These are phyloP conservation scores for Talaromyces islandicus DNA, from an alignment of 2,329 filamentous ascomycete species.

Conservation along the genomic window DNA sequence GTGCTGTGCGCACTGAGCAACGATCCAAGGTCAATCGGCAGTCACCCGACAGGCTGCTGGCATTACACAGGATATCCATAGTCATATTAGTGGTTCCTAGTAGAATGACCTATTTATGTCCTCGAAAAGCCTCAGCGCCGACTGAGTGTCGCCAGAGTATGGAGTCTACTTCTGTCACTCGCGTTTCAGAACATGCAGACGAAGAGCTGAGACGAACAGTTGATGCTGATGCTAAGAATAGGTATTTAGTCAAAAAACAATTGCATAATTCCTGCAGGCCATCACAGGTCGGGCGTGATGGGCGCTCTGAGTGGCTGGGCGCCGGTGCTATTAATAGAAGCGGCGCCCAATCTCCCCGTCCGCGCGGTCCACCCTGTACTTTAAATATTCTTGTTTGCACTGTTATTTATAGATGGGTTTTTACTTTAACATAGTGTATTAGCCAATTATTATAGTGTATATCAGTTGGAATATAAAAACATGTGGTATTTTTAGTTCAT, in stretches of 20 bases:
- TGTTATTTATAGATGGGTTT: background rate
- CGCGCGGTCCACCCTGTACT: background rate
- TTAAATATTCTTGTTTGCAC: background rate
- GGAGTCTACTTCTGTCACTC: too few species aligned
- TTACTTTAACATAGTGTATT: background rate
- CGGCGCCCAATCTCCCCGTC: background rate
- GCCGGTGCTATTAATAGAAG: background rate
- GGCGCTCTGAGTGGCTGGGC: background rate
- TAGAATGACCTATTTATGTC: too few species aligned
- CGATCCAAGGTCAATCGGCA: background rate
- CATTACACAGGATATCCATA: background rate
- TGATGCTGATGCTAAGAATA: background rate
- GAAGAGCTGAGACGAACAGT: background rate
- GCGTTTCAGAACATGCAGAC: background rate
- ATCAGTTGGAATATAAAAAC: too few species aligned
- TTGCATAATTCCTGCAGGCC: background rate
- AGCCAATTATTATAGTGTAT: background rate
- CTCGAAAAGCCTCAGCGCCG: background rate
- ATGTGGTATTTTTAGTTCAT: too few species aligned
- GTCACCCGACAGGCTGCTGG: background rate
- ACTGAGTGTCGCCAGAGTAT: background rate
- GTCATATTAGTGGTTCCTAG: background rate
- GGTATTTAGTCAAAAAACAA: too few species aligned
- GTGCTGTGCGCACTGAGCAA: background rate
- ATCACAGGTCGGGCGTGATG: background rate